Percentiles rank a stretch among this genome's conserved stretches.
Conservation (phyloP, 1,284 basidiomycete genomes). For the Thelephora terrestris region DNA sequence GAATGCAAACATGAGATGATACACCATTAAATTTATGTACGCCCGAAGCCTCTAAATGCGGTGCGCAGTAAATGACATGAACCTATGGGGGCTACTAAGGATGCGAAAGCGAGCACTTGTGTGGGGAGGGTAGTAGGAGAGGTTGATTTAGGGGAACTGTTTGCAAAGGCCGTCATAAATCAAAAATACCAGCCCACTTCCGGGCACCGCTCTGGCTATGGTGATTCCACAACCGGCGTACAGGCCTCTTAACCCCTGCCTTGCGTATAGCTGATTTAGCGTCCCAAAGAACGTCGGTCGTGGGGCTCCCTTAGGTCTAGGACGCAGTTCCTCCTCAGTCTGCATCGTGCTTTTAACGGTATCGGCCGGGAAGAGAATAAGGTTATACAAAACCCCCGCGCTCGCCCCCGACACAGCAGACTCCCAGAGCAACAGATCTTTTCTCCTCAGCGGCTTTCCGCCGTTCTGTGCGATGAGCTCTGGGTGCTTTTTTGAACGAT, state of each 20-base stretch:
- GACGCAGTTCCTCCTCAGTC: slow-evolving; percentile 82
- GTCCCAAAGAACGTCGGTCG: slow-evolving; percentile 58
- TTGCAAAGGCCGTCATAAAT: slow-evolving; percentile 75
- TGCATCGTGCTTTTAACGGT: slow-evolving; percentile 93
- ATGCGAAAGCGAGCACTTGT: too few species aligned
- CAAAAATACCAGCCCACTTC: slow-evolving; percentile 85
- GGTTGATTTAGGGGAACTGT: slow-evolving; percentile 26
- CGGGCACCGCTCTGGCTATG: slow-evolving; percentile 78
- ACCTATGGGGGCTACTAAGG: too few species aligned
- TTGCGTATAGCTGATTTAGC: slow-evolving; percentile 65
- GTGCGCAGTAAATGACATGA: too few species aligned
- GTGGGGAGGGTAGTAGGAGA: too few species aligned
- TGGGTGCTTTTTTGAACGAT: slow-evolving; percentile 25
- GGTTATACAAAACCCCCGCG: slow-evolving; percentile 82
- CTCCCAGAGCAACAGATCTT: slow-evolving; percentile 65
- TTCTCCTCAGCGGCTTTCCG: slow-evolving; percentile 6
- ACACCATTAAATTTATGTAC: too few species aligned
- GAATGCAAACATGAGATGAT: not conserved
- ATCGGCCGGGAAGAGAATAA: slow-evolving; percentile 87
- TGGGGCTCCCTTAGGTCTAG: slow-evolving; percentile 27
- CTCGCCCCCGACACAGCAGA: slow-evolving; percentile 79
- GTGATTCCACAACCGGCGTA: slow-evolving; percentile 97
- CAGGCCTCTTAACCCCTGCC: slow-evolving; percentile 74
- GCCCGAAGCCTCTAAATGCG: too few species aligned
- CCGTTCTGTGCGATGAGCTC: not conserved